Percentiles rank a stretch among this genome's conserved stretches.
Evolutionary conservation across 345 rosid species (phyloP).

Genomic region (Gossypium ekmanianum): DNA sequence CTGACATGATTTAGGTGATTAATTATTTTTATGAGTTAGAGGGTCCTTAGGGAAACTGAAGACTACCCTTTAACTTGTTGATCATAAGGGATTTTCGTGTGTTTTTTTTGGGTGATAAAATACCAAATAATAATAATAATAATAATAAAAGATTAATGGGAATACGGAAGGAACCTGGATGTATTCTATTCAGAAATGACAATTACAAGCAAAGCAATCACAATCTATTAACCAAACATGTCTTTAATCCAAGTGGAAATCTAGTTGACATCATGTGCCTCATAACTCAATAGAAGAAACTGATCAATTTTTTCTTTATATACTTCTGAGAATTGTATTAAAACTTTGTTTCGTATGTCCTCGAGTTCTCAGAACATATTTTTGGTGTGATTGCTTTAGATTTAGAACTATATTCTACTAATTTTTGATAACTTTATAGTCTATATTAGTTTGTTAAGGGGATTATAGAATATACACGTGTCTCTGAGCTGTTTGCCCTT

Average conservation of each 20-base stretch:
- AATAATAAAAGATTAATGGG: neutral
- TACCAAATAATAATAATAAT: neutral
- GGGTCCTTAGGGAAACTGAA: neutral
- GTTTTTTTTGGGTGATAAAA: neutral
- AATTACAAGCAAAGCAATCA: neutral
- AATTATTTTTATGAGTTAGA: slow-evolving; percentile 2
- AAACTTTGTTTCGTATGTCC: neutral
- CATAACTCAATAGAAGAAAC: neutral
- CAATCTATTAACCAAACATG: neutral
- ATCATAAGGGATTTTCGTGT: neutral
- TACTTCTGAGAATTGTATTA: neutral
- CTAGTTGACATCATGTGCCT: neutral
- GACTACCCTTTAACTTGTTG: neutral
- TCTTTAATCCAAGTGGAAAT: neutral
- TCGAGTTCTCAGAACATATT: neutral
- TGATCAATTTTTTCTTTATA: neutral
- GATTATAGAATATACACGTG: neutral
- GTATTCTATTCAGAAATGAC: neutral
- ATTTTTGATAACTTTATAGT: neutral
- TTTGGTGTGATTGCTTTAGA: neutral
- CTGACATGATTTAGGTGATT: neutral
- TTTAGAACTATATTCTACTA: neutral
- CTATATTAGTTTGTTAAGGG: slow-evolving; percentile 6
- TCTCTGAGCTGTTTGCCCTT: neutral
- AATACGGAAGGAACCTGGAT: neutral